Base-by-base conservation (phyloP, 345 rosid species). In the Eucalyptus marginata region DNA sequence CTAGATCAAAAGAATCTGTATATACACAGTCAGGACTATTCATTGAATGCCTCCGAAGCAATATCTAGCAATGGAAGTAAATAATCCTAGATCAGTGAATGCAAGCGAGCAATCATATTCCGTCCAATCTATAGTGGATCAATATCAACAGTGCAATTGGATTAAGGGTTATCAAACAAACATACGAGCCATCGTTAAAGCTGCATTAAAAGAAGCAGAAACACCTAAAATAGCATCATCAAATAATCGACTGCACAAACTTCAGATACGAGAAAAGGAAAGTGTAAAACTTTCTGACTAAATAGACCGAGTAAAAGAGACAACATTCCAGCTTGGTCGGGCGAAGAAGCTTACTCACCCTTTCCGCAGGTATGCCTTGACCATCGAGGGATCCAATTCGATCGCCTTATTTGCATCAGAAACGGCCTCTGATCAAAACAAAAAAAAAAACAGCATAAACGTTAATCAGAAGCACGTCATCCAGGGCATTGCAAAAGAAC, bases 401-500 rank as follows among this genome's bases (percentile, higher is more conserved):
- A 96, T 95, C n/a, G 99, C 98, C 90, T 90, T 93, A 89, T 91
- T 93, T 1, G 98, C 96, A 94, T 96, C 99, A 40, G 91, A 94
- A 91, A 96, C 93, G 50, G 98, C 99, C 92, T 96, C 99, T 96
- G 94, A 91, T 91, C 90, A 90, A 87, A 49, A 24, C 13, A 36
- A n/a, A 31, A 83, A 1, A 36, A n/a, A 31, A 83, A 1, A 62
- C 17, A 62, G 83, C 83, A 76, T 11, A 76, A 76, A 76, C 27
- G 47, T 36, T 10, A 76, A 76, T 76, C 29, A 76, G 84, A 40
- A 76, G 29, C 47, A 2, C 47, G 84, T 76, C 47, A 40, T 3
- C 84, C 47, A 76, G 47, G 9, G 84, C 84, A 76, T 40, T 76
- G 84, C 47, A 20, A 2, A 6, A 40, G 47, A 76, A 20, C 47